Conservation (phyloP, 2,329 filamentous ascomycete genomes). For the Ophiostoma ulmi region DNA sequence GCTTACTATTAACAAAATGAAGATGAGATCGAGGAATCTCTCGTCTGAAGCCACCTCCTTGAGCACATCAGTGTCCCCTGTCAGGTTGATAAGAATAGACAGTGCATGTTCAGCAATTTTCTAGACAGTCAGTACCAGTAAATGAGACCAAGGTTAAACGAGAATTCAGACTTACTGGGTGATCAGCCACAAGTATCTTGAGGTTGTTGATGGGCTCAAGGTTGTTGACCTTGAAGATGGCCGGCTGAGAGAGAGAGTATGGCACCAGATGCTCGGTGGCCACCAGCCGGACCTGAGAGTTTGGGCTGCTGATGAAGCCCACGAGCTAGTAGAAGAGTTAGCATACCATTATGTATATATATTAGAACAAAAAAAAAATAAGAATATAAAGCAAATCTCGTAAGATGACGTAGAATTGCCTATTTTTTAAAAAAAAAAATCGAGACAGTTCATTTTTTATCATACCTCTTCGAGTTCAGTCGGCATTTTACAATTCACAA, state of each 20-base stretch:
- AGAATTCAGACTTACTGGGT: conserved; percentile 54
- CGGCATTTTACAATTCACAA: conserved; percentile 50
- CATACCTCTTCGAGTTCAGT: conserved; percentile 70
- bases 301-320: conserved; percentile 87
- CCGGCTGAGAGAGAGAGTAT: conserved; percentile 67
- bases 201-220: conserved; percentile 77
- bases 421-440: neutral
- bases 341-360: neutral
- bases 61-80: conserved; percentile 70
- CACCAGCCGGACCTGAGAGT: conserved; percentile 81
- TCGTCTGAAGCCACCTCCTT: conserved; percentile 71
- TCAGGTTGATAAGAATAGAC: conserved; percentile 83
- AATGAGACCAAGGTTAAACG: neutral
- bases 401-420: neutral
- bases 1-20: conserved; percentile 67
- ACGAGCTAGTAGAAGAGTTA: conserved; percentile 58
- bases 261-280: conserved; percentile 83
- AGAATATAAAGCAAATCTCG: neutral
- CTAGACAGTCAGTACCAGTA: conserved; percentile 38
- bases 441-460: neutral
- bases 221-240: conserved; percentile 77
- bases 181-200: conserved; percentile 80
- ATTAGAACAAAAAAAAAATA: neutral
- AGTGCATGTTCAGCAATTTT: conserved; percentile 90
- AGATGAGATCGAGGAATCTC: conserved; percentile 68